These are phyloP conservation scores for Metarhizium humberi DNA, from an alignment of 2,329 filamentous ascomycete species.

Conservation along the genomic window DNA sequence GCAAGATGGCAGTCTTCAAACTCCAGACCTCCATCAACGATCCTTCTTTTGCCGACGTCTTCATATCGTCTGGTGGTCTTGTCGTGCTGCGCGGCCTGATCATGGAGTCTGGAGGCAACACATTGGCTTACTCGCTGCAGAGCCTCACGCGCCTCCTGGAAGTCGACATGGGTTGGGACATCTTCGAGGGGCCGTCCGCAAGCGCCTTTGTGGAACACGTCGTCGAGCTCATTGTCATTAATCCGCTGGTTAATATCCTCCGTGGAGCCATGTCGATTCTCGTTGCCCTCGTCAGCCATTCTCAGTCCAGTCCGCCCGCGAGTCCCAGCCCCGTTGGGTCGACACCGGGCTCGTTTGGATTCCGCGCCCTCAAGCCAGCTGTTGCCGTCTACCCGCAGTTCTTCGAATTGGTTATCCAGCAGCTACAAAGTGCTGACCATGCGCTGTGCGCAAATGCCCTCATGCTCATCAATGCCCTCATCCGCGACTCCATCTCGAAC, in stretches of 20 bases:
- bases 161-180: conserved; percentile 96
- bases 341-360: conserved; percentile 62
- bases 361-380: conserved; percentile 83
- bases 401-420: conserved; percentile 84
- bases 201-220: conserved; percentile 65
- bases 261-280: conserved; percentile 95
- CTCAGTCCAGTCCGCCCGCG: conserved; percentile 45
- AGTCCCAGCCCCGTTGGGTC: conserved; percentile 18
- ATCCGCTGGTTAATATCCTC: conserved; percentile 94
- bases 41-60: conserved; percentile 91
- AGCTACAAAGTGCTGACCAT: conserved; percentile 89
- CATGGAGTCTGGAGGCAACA: conserved; percentile 82
- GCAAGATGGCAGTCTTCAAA: conserved; percentile 99
- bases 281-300: conserved; percentile 84
- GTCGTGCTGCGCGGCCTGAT: conserved; percentile 73
- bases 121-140: conserved; percentile 87
- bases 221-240: conserved; percentile 87
- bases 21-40: conserved; percentile 92
- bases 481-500: conserved; percentile 78
- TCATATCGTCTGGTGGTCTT: conserved; percentile 83
- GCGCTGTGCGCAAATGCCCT: conserved; percentile 91
- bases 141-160: conserved; percentile 81
- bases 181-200: conserved; percentile 54
- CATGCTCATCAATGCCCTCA: conserved; percentile 90
- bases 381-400: conserved; percentile 89